Conservation (phyloP, 208 protist genomes). For the Lotmaria passim region DNA sequence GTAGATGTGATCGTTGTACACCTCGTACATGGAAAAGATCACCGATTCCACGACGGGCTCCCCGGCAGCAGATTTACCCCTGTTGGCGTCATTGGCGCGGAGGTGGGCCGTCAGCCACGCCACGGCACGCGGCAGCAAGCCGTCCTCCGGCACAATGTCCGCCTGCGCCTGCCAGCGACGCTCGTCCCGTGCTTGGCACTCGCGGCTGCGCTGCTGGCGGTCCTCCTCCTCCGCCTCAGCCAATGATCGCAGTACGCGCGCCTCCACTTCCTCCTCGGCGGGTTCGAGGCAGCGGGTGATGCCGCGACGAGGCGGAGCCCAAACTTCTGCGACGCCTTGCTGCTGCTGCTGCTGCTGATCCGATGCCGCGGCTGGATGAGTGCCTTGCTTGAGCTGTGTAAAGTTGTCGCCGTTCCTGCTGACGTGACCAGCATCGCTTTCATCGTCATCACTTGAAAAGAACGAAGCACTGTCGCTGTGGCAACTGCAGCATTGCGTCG, state of each 20-base stretch:
- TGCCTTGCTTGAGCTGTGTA: neutral
- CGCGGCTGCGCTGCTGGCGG: constrained; percentile 17
- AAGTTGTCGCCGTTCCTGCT: neutral
- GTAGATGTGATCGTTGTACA: constrained; percentile 51
- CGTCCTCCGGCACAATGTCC: constrained; percentile 27
- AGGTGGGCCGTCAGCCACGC: constrained; percentile 47
- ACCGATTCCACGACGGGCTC: constrained; percentile 36
- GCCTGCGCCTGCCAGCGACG: constrained; percentile 19
- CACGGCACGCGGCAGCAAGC: constrained; percentile 46
- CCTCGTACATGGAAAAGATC: constrained; percentile 45
- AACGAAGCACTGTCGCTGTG: neutral
- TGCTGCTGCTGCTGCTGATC: neutral
- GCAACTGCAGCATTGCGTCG: neutral
- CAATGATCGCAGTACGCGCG: constrained; percentile 16
- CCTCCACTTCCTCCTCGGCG: constrained; percentile 18
- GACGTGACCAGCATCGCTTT: neutral
- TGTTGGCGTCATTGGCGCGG: neutral
- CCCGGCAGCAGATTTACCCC: neutral
- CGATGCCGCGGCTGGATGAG: too few species aligned
- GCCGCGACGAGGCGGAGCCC: constrained; percentile 6
- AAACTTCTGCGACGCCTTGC: constrained; percentile 11
- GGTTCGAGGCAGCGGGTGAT: constrained; percentile 32
- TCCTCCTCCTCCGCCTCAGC: constrained; percentile 3
- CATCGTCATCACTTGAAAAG: neutral
- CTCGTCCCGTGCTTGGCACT: constrained; percentile 22